phyloP scores from a whole-genome alignment of 306 rosid species.

The Arachis stenosperma region DNA sequence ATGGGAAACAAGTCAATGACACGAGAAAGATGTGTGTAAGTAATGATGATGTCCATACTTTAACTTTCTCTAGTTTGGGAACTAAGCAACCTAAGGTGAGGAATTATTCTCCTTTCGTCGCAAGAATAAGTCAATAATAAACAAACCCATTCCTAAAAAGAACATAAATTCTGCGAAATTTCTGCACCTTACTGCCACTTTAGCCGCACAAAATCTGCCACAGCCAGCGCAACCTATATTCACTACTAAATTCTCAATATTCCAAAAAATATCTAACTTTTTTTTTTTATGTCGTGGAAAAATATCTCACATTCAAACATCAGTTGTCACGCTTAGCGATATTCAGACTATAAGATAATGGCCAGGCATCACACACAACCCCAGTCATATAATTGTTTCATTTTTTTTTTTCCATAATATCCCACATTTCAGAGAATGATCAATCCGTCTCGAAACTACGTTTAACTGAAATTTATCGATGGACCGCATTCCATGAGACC shows the following conservation, averaged over 20 bases:
- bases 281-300: no score
- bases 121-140: not conserved
- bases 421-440: no score
- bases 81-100: not conserved
- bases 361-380: no score
- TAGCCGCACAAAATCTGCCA: constrained; percentile 8
- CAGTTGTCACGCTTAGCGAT: no score
- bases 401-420: no score
- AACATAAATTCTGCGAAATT: constrained; percentile 18
- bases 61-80: constrained; percentile 14
- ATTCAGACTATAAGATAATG: no score
- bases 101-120: not conserved
- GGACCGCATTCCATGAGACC: no score
- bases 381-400: no score
- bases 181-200: not conserved
- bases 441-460: no score
- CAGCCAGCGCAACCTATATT: not conserved
- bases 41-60: constrained; percentile 15
- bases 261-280: not conserved
- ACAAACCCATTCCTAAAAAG: constrained; percentile 9
- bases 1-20: constrained; percentile 23
- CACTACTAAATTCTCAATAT: not conserved
- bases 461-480: no score
- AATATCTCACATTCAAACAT: no score
- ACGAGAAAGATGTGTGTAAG: not conserved